A percentile compares a stretch with the other conserved stretches of the same genome.
phyloP scores from a whole-genome alignment of 1,284 basidiomycete genomes.

The Cutaneotrichosporon daszewskae region DNA sequence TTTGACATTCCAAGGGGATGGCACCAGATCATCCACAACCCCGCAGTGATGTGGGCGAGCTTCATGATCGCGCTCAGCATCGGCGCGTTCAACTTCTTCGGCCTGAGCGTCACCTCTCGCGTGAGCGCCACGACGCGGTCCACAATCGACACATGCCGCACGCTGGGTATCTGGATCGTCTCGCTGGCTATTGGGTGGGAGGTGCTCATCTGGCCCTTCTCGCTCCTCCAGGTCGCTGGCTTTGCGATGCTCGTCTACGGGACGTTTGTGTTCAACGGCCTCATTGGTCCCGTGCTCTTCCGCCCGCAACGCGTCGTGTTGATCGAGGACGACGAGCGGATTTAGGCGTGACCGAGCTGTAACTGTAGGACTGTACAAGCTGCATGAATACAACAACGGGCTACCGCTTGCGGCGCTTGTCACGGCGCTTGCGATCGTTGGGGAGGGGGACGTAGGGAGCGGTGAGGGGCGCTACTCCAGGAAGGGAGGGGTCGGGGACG shows the following conservation, averaged over 20 bases:
- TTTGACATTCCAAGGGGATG: conserved; percentile 89
- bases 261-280: conserved; percentile 58
- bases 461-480: too few relatives aligned
- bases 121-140: conserved; percentile 83
- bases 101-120: conserved; percentile 82
- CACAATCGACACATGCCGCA: conserved; percentile 92
- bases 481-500: too few relatives aligned
- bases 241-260: conserved; percentile 77
- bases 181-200: conserved; percentile 91
- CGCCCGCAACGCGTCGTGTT: conserved; percentile 31
- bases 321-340: conserved; percentile 23
- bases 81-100: conserved; percentile 94
- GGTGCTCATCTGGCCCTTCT: conserved; percentile 70
- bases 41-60: conserved; percentile 68
- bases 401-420: too few relatives aligned
- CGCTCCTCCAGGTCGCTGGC: conserved; percentile 77
- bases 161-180: conserved; percentile 71
- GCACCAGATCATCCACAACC: conserved; percentile 76
- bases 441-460: too few relatives aligned
- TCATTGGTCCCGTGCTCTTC: conserved; percentile 64
- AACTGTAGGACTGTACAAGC: background rate
- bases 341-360: background rate
- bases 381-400: too few relatives aligned
- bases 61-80: conserved; percentile 77
- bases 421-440: too few relatives aligned